Evolutionary conservation across 768 basidiomycete species (phyloP).

Genomic region (Terana coerulea): DNA sequence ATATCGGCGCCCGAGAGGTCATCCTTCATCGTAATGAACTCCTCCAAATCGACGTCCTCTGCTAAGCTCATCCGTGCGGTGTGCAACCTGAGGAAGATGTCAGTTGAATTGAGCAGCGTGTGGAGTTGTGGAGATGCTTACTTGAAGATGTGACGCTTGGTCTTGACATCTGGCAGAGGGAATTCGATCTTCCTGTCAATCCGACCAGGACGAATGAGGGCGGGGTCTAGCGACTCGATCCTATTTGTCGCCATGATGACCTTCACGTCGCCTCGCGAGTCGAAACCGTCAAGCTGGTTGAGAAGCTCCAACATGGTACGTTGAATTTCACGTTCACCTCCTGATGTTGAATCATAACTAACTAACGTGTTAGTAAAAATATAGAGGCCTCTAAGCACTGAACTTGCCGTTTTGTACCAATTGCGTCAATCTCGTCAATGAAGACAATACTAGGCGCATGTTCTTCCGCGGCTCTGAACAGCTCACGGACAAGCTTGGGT

Average conservation of each 20-base stretch:
- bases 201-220: conserved; percentile 95
- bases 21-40: conserved; percentile 94
- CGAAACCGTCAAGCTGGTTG: conserved; percentile 99
- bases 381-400: neutral
- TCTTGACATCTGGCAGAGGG: conserved; percentile 96
- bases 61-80: conserved; percentile 91
- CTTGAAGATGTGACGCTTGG: conserved; percentile 98
- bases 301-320: conserved; percentile 98
- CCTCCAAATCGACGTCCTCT: conserved; percentile 90
- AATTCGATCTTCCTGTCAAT: conserved; percentile 99
- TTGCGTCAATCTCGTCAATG: conserved; percentile 98
- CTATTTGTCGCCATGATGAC: conserved; percentile 99
- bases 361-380: conserved; percentile 2
- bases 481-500: conserved; percentile 94
- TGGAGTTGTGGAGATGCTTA: conserved; percentile 28
- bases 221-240: conserved; percentile 96
- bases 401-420: conserved; percentile 92
- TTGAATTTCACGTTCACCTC: conserved; percentile 98
- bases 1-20: conserved; percentile 97
- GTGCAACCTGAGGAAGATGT: conserved; percentile 55
- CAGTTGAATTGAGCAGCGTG: neutral
- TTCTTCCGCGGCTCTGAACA: conserved; percentile 97
- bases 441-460: conserved; percentile 98
- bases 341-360: conserved; percentile 97
- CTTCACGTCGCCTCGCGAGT: conserved; percentile 98